Conservation (phyloP, 2,329 filamentous ascomycete species). For the Pestalotiopsis sp. region DNA sequence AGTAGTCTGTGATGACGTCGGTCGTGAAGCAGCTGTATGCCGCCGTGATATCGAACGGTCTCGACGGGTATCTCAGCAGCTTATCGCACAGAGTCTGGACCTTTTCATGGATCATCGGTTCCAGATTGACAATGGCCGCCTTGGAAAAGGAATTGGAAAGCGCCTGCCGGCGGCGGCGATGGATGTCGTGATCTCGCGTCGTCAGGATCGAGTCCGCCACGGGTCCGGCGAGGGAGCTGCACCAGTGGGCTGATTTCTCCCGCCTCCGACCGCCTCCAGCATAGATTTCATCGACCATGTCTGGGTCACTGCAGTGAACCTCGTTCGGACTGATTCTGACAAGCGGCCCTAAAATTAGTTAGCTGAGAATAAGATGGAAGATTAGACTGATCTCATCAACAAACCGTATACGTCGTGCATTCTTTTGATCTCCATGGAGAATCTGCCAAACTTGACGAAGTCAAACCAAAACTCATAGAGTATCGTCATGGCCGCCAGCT, state of each 20-base stretch:
- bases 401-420: constrained; percentile 27
- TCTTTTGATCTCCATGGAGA: constrained; percentile 18
- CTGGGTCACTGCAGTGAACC: constrained; percentile 21
- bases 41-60: constrained; percentile 16
- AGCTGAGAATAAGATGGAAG: background rate
- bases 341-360: constrained; percentile 13
- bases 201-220: constrained; percentile 18
- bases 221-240: background rate
- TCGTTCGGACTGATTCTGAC: constrained; percentile 25
- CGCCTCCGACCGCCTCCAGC: constrained; percentile 28
- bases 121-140: constrained; percentile 30
- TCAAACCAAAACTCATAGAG: constrained; percentile 25
- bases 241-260: background rate
- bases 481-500: constrained; percentile 20
- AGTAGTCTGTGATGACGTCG: constrained; percentile 24
- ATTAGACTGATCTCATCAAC: background rate
- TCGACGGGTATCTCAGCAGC: background rate
- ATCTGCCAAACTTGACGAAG: constrained; percentile 19
- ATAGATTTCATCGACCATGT: constrained; percentile 42
- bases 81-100: background rate
- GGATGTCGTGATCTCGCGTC: constrained; percentile 28
- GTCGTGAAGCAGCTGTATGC: constrained; percentile 24
- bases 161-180: constrained; percentile 27
- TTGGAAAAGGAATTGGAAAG: constrained; percentile 35
- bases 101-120: constrained; percentile 23